phyloP scores from a whole-genome alignment of 495 filamentous ascomycete species.

The Cryomyces minteri region DNA sequence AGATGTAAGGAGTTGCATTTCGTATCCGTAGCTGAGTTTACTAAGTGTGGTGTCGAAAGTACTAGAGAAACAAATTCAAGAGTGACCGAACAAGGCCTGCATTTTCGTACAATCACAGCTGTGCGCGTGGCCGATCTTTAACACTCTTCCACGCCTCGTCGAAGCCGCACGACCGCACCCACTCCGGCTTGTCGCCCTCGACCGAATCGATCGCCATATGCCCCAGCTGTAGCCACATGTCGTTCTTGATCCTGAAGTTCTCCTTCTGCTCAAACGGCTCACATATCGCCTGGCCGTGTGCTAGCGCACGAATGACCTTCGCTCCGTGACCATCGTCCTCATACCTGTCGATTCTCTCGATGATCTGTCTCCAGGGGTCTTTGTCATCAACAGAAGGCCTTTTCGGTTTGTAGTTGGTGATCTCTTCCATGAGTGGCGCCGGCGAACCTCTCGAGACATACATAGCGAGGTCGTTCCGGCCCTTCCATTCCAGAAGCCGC shows the following conservation, averaged over 20 bases:
- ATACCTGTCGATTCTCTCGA: conserved; percentile 31
- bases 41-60: too few relatives aligned
- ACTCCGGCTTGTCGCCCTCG: conserved; percentile 23
- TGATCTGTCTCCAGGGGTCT: conserved; percentile 33
- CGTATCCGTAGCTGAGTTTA: too few relatives aligned
- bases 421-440: conserved; percentile 31
- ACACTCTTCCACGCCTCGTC: conserved; percentile 35
- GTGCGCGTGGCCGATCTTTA: conserved; percentile 3
- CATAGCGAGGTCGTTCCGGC: conserved; percentile 45
- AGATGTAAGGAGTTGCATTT: too few relatives aligned
- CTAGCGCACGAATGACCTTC: conserved; percentile 54
- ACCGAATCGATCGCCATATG: conserved; percentile 41
- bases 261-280: conserved; percentile 25
- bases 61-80: too few relatives aligned
- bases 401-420: conserved; percentile 32
- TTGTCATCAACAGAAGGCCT: conserved; percentile 6
- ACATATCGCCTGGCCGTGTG: conserved; percentile 33
- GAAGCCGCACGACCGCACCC: conserved; percentile 38
- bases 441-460: conserved; percentile 44
- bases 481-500: conserved; percentile 60
- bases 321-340: conserved; percentile 62
- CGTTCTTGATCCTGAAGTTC: conserved; percentile 36
- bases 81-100: too few relatives aligned
- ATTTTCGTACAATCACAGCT: conserved; percentile 1
- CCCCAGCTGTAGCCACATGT: conserved; percentile 53